phyloP scores from a whole-genome alignment of 83 land plant species.

The Diphasiastrum complanatum region DNA sequence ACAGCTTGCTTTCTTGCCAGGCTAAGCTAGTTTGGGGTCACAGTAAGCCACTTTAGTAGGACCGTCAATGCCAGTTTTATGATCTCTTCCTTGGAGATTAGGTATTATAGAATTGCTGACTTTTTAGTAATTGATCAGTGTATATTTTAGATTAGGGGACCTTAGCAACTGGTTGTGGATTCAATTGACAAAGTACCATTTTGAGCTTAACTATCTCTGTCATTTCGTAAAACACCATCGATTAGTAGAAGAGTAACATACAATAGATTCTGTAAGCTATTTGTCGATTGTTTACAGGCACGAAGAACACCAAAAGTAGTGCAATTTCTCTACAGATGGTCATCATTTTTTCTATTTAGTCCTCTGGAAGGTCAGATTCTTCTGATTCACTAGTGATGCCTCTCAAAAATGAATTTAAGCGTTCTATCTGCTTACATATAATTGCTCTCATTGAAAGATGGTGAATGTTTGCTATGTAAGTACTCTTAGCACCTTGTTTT shows the following conservation, averaged over 20 bases:
- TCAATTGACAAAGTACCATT: too few relatives aligned
- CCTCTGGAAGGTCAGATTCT: not conserved
- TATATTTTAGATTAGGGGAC: too few relatives aligned
- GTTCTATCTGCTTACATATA: not conserved
- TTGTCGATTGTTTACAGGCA: slow-evolving; percentile 1
- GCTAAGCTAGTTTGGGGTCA: not conserved
- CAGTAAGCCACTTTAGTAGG: not conserved
- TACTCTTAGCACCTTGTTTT: not conserved
- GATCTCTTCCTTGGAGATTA: too few relatives aligned
- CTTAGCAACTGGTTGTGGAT: too few relatives aligned
- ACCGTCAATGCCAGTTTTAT: slow-evolving; percentile 1
- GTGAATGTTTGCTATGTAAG: not conserved
- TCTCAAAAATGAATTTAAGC: not conserved
- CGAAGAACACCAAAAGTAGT: slow-evolving; percentile 2
- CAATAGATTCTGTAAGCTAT: not conserved
- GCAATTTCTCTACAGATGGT: not conserved
- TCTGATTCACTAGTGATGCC: too few relatives aligned
- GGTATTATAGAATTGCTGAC: too few relatives aligned
- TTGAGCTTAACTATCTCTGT: slow-evolving; percentile 28
- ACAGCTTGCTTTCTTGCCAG: slow-evolving; percentile 1
- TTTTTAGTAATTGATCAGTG: too few relatives aligned
- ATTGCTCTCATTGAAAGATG: not conserved
- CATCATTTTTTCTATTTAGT: not conserved
- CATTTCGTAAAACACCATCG: slow-evolving; percentile 8
- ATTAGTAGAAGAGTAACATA: not conserved